These are phyloP conservation scores for Themeda triandra DNA, from an alignment of 176 grass and related monocot genomes.

Conservation along the genomic window DNA sequence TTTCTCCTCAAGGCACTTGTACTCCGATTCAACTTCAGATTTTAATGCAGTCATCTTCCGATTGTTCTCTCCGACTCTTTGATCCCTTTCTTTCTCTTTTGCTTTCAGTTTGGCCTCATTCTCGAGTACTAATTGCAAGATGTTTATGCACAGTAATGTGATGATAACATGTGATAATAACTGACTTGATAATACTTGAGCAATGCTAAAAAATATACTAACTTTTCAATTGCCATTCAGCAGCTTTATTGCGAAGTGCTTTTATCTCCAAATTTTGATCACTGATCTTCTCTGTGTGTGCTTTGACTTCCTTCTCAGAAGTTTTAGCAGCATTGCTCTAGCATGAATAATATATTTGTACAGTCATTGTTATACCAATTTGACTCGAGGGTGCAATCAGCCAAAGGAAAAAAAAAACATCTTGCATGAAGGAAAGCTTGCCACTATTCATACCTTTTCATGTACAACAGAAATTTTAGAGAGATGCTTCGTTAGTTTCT, in stretches of 20 bases:
- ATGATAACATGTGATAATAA: not conserved
- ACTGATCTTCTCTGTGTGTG: slow-evolving; percentile 57
- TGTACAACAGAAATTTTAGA: slow-evolving; percentile 58
- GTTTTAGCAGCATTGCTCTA: slow-evolving; percentile 65
- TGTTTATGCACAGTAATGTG: not conserved
- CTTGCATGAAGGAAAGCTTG: not conserved
- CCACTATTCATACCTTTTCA: slow-evolving; percentile 58
- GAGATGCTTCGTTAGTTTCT: slow-evolving; percentile 69
- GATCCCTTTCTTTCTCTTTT: slow-evolving; percentile 60
- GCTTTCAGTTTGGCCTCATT: slow-evolving; percentile 43
- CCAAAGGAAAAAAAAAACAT: not conserved
- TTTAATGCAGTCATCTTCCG: slow-evolving; percentile 45
- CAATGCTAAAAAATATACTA: not conserved
- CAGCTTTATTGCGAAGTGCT: slow-evolving; percentile 44
- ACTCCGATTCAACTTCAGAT: slow-evolving; percentile 61
- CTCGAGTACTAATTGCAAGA: slow-evolving; percentile 39
- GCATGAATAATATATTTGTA: slow-evolving; percentile 13
- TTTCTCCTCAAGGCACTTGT: slow-evolving; percentile 43
- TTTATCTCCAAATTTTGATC: slow-evolving; percentile 43
- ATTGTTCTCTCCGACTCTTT: slow-evolving; percentile 46
- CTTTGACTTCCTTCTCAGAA: slow-evolving; percentile 83
- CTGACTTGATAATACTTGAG: slow-evolving; percentile 1
- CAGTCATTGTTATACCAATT: slow-evolving; percentile 7
- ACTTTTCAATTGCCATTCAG: slow-evolving; percentile 83
- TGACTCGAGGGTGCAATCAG: not conserved